Base-by-base conservation (phyloP, 169 alveolate genomes). In the Cryptosporidium sp. region DNA sequence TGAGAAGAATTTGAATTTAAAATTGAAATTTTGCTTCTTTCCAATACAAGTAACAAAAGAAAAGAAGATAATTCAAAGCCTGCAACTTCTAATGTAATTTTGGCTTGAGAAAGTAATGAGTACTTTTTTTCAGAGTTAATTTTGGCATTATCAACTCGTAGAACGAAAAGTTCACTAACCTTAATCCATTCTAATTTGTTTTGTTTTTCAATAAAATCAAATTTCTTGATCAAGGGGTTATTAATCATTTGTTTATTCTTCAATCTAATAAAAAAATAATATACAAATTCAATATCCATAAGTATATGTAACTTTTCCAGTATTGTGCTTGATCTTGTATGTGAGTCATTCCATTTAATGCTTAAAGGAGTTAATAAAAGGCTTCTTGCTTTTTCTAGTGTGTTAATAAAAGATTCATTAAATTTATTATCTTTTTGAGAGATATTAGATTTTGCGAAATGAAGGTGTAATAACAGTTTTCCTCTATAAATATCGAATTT, bases 281-380 rank as follows among this genome's bases (percentile, higher is more conserved):
- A 80, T 37, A 62, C 60, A 67, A 61, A 80, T 23, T 80, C 89
- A 44, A 80, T 62, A 62, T 80, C 89, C 73, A 65, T 80, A 23
- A 80, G 67, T n/a, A 80, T 42, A 65, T 80, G 89, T 45, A 80
- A 26, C 23, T 65, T 80, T 48, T 80, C 89, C 14, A 80, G 26
- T 16, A 62, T 42, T 6, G 26, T 8, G 14, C 16, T 60, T 62
- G 89, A 80, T 62, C 31, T 62, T 18, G 65, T 14, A 26, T 80
- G 3, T 9, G 69, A 80, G 23, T 80, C 89, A 23, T 26, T 80
- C 75, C 89, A 80, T 0, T 65, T 23, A 62, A 51, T 80, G 18
- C 65, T 80, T 26, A 61, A 42, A 7, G 31, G 75, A 0, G 89
- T 80, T 37, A 62, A 65, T 6, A 80, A 21, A 58, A 80, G 53